Evolutionary conservation across 2,329 filamentous ascomycete genomes (phyloP), one percentile per base, ranked within the genome.

Genomic region (Penicillium sp.): DNA sequence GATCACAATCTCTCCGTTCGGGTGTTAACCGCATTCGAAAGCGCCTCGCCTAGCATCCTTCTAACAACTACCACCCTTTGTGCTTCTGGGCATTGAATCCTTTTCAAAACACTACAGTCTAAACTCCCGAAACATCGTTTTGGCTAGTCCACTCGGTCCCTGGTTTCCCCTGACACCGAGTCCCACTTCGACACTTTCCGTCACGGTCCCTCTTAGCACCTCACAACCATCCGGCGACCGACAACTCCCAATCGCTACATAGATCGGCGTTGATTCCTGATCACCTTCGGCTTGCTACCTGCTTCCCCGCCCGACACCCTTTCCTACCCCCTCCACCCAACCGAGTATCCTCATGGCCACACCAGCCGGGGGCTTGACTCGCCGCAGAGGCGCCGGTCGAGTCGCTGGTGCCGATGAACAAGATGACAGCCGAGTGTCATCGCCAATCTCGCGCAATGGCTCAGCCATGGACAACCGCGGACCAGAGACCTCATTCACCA

Each of bases 401-500:
- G 80, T 76, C 57, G 74, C 77, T 63, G 75, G 74, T 60, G 83
- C 81, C 72, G 86, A 88, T 59, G 82, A 84, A 70, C 81, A 84
- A 65, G 83, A 86, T 65, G 78, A 81, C 67, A 85, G 83, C 77
- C 82, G 87, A 69, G 86, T 89, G 64, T 81, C 82, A 67, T 88
- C 86, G 47, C 86, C 87, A 38, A 80, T 80, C 54, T 84, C 86
- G 58, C 63, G 77, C 81, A 85, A 79, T 78, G 82, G 67, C 77
- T 85, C 79, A 80, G 84, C 79, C 58, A 73, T 74, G 65, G 80
- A 80, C 56, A 72, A 80, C 66, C 77, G 81, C 60, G 74, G 77
- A 18, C 84, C 84, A 52, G 86, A 87, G 78, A 97, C 94, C 57
- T 93, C 89, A 69, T 97, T 96, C 81, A 92, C 83, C 72, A 83